A percentile compares a stretch with the other conserved stretches of the same genome.
Evolutionary conservation across 2,329 filamentous ascomycete genomes (phyloP).

Genomic region (Thelonectria blattea): DNA sequence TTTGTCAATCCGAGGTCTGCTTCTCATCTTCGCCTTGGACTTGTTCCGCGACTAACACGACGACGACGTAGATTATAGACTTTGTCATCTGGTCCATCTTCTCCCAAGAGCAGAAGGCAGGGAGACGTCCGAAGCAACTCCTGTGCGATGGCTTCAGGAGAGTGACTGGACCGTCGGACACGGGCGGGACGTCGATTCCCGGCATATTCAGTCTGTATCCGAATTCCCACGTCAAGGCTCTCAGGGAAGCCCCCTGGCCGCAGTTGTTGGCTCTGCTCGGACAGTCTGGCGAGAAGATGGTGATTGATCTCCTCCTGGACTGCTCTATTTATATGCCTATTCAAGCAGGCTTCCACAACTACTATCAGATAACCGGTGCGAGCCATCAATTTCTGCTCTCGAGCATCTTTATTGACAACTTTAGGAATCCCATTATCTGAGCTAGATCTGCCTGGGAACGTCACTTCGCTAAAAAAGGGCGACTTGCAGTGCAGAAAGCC

Average conservation of each 20-base stretch:
- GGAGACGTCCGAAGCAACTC: constrained; percentile 68
- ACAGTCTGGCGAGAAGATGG: constrained; percentile 74
- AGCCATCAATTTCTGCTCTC: neutral
- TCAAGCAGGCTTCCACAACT: constrained; percentile 65
- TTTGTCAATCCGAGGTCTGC: constrained; percentile 68
- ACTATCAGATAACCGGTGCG: constrained; percentile 80
- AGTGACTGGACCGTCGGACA: constrained; percentile 40
- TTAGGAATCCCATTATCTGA: constrained; percentile 60
- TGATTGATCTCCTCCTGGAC: constrained; percentile 78
- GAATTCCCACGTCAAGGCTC: constrained; percentile 71
- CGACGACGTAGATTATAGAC: constrained; percentile 68
- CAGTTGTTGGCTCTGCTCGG: constrained; percentile 77
- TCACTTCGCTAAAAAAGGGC: constrained; percentile 9
- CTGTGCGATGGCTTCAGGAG: constrained; percentile 84
- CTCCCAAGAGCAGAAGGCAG: constrained; percentile 56
- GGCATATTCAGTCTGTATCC: constrained; percentile 68
- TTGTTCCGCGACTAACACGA: constrained; percentile 21
- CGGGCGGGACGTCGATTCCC: constrained; percentile 57
- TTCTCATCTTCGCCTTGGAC: constrained; percentile 5
- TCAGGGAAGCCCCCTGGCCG: constrained; percentile 78
- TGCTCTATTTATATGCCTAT: constrained; percentile 77
- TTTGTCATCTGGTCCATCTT: constrained; percentile 82
- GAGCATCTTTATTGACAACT: constrained; percentile 2
- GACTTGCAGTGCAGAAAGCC: constrained; percentile 39
- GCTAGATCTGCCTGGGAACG: constrained; percentile 39